Evolutionary conservation across 169 alveolate genomes (phyloP), one percentile per base, ranked within the genome.

Genomic region (Eimeria tenella): DNA sequence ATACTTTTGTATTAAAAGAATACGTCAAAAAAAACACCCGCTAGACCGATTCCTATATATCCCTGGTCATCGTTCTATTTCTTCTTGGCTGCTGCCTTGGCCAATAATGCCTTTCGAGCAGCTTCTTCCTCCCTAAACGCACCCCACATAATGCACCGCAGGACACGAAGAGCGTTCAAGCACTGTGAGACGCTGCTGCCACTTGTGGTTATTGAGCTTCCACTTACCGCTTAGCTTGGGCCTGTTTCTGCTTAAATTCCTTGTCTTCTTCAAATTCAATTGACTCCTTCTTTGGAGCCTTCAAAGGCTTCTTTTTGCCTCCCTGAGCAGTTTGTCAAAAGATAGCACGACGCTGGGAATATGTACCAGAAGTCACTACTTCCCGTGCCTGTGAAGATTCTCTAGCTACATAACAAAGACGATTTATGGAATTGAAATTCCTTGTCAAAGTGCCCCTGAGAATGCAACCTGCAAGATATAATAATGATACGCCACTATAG

Each of bases 301-400:
- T 89, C 79, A 89, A 81, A 89, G 94, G 94, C 88, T 89, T 89
- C 88, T 56, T 89, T 79, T 89, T 89, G 77, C 94, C 94, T 89
- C 94, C 94, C 94, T 89, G 88, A 13, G 50, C 21, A 21, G 58
- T 19, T 8, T 7, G 9, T 49, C 53, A 83, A 60, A 10, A 4
- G 42, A 68, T 9, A 68, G 42, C 42, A 31, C 42, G 42, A 31
- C 0, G 42, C 42, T 31, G 42, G 42, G 42, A 31, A 31, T 31
- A 31, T 31, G 42, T 2, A 31, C 42, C 42, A 0, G 42, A 31
- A 31, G 42, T 31, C 42, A 2, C 42, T 31, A 31, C 42, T 31
- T 31, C 42, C 42, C 42, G 42, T 31, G 42, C 42, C 42, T 31
- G 42, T 31, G 42, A 31, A 31, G 42, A 31, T 1, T 31, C 42